phyloP scores from a whole-genome alignment of 2,329 filamentous ascomycete species.

The Pseudogymnoascus sp. region DNA sequence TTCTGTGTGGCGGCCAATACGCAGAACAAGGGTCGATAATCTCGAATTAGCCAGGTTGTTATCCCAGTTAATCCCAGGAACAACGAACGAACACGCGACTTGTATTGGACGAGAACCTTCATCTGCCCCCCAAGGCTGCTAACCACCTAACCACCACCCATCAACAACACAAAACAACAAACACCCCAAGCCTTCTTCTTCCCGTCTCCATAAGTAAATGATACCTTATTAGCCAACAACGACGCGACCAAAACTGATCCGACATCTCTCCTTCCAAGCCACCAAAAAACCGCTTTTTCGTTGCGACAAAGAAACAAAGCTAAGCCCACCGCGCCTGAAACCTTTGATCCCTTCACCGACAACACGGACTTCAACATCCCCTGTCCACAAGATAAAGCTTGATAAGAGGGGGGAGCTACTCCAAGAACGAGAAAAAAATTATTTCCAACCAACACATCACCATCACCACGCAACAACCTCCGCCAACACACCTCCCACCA shows the following conservation, averaged over 20 bases:
- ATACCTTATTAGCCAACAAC: neutral
- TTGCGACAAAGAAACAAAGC: neutral
- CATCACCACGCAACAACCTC: neutral
- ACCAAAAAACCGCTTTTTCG: neutral
- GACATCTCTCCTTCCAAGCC: neutral
- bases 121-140: slow-evolving; percentile 4
- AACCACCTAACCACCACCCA: neutral
- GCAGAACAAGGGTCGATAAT: neutral
- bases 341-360: slow-evolving; percentile 5
- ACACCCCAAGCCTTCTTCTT: neutral
- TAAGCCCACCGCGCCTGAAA: neutral
- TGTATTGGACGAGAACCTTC: slow-evolving; percentile 6
- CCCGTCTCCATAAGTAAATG: neutral
- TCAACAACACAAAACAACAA: neutral
- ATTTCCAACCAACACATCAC: neutral
- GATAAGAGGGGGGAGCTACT: slow-evolving; percentile 6
- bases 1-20: neutral
- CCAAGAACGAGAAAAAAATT: neutral
- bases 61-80: slow-evolving; percentile 5
- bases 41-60: slow-evolving; percentile 4
- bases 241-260: neutral
- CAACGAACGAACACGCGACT: slow-evolving; percentile 7
- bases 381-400: slow-evolving; percentile 1
- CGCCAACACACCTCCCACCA: neutral
- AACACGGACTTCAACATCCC: slow-evolving; percentile 4